These are phyloP conservation scores for Tritrichomonas musculus DNA, from an alignment of 208 protist species.

Conservation along the genomic window DNA sequence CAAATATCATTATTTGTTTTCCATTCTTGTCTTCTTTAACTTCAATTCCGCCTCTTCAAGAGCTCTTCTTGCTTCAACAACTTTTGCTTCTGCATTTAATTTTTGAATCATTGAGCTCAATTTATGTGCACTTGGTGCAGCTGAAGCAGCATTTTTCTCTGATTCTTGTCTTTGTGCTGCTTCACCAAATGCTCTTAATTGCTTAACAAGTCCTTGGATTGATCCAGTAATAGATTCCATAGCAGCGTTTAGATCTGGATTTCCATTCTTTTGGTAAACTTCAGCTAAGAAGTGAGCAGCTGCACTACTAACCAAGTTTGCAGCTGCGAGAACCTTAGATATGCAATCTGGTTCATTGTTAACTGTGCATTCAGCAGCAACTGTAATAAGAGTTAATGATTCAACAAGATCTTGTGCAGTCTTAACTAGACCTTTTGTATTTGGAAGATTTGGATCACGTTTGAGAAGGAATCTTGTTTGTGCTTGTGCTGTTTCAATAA, in stretches of 20 bases:
- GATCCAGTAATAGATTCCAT: not conserved
- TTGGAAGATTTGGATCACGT: not conserved
- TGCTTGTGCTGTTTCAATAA: slow-evolving; percentile 26
- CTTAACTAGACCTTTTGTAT: slow-evolving; percentile 2
- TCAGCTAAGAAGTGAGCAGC: slow-evolving; percentile 14
- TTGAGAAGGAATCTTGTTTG: not conserved
- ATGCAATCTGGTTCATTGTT: slow-evolving; percentile 27
- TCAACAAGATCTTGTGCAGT: not conserved
- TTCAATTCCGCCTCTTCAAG: not conserved
- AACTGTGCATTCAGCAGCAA: not conserved
- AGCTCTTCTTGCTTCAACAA: slow-evolving; percentile 12
- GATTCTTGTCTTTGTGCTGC: not conserved
- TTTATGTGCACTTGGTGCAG: too few relatives aligned
- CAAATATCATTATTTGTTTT: too few relatives aligned
- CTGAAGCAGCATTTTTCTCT: not conserved
- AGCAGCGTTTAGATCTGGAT: not conserved
- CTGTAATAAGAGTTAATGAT: not conserved
- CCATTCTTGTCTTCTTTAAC: not conserved
- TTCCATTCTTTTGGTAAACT: not conserved
- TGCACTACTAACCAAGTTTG: not conserved
- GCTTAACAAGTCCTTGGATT: not conserved
- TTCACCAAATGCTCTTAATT: not conserved
- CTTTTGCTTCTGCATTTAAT: slow-evolving; percentile 13
- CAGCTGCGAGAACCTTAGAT: not conserved
- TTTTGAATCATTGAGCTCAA: not conserved